A percentile compares a stretch with the other conserved stretches of the same genome.
phyloP scores from a whole-genome alignment of 257 asterid genomes.

The Solanum boliviense region DNA sequence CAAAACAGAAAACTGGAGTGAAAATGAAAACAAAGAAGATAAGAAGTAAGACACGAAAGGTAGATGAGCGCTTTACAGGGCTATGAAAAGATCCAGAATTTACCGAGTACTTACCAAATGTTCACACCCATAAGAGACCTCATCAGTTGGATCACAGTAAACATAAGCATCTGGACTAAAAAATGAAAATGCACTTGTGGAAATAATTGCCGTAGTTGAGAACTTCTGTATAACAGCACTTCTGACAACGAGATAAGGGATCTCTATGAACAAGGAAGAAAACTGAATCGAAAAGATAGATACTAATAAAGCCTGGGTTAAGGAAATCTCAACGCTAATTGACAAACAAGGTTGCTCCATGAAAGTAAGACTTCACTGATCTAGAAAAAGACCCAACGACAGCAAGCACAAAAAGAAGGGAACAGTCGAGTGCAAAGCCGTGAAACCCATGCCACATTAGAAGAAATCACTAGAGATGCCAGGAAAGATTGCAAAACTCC shows the following conservation, averaged over 20 bases:
- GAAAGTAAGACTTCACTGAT: background rate
- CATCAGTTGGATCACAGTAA: background rate
- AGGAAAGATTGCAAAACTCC: background rate
- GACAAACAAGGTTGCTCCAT: background rate
- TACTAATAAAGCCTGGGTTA: background rate
- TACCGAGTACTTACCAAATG: background rate
- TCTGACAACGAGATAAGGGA: background rate
- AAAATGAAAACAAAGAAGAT: background rate
- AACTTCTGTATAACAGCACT: background rate
- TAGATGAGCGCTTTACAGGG: background rate
- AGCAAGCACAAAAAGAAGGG: background rate
- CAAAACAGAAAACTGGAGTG: background rate
- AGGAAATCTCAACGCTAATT: background rate
- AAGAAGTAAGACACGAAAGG: background rate
- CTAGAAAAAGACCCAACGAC: background rate
- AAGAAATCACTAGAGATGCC: background rate
- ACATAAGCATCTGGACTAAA: background rate
- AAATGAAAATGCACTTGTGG: background rate
- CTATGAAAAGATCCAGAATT: background rate
- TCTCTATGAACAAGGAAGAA: background rate
- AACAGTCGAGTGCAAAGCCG: background rate
- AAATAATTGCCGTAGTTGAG: background rate
- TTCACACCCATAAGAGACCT: background rate
- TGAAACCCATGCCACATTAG: background rate
- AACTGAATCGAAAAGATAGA: no score